Conservation (phyloP, 805 yeast genomes). For the Candida railenensis region DNA sequence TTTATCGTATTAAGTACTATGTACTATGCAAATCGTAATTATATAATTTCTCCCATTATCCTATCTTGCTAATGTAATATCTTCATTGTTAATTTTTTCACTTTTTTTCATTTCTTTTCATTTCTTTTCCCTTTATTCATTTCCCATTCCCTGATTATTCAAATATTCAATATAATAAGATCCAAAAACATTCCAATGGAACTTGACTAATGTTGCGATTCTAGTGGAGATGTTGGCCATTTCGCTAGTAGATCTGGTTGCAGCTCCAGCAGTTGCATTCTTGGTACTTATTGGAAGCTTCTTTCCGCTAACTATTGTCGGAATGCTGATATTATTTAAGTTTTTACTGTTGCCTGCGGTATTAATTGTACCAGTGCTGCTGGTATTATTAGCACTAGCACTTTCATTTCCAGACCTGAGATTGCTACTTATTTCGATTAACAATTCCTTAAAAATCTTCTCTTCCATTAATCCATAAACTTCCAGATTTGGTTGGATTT, state of each 20-base stretch:
- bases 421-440: constrained; percentile 29
- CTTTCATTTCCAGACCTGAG: constrained; percentile 8
- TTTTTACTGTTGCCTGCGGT: constrained; percentile 1
- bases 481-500: constrained; percentile 78
- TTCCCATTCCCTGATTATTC: constrained; percentile 3
- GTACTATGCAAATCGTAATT: background rate
- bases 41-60: too few species aligned
- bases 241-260: constrained; percentile 32
- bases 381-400: background rate
- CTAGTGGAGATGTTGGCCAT: constrained; percentile 58
- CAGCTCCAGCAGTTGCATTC: background rate
- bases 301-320: constrained; percentile 2
- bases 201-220: constrained; percentile 63
- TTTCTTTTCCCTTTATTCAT: background rate
- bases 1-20: background rate
- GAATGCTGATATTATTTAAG: constrained; percentile 2
- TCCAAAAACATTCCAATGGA: constrained; percentile 85
- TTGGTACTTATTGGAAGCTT: constrained; percentile 2
- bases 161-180: constrained; percentile 53
- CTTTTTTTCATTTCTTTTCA: background rate
- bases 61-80: too few species aligned
- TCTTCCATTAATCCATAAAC: constrained; percentile 76
- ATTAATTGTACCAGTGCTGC: constrained; percentile 1
- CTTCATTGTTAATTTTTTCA: too few species aligned
- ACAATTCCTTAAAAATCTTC: constrained; percentile 54